Percentiles rank a stretch among this genome's conserved stretches.
These are phyloP conservation scores for Diplotaxis tenuifolia DNA, from an alignment of 345 rosid genomes.

Conservation along the genomic window DNA sequence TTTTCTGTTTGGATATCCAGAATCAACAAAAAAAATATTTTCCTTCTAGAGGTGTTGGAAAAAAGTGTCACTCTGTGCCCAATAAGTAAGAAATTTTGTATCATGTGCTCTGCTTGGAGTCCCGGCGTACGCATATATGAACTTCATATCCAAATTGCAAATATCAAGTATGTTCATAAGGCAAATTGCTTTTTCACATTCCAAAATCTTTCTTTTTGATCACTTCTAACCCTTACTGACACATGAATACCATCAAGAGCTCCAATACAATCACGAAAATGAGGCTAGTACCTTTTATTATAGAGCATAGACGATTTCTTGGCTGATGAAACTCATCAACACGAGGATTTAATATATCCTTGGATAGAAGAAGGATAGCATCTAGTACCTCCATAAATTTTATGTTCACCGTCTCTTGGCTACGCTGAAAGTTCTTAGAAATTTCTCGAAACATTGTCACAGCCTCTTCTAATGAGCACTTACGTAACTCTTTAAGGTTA, in stretches of 20 bases:
- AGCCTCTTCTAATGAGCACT: too few relatives aligned
- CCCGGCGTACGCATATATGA: neutral
- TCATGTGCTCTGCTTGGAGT: neutral
- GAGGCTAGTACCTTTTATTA: neutral
- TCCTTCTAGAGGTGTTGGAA: neutral
- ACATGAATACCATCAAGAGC: neutral
- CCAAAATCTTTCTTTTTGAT: conserved; percentile 5
- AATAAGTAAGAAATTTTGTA: neutral
- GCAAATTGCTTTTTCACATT: neutral
- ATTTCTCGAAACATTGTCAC: too few relatives aligned
- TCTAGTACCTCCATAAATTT: too few relatives aligned
- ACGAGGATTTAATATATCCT: neutral
- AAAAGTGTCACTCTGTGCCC: neutral
- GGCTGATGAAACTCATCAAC: neutral
- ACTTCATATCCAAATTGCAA: neutral
- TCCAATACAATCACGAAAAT: neutral
- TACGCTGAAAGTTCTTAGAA: too few relatives aligned
- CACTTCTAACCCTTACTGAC: neutral
- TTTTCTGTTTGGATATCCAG: neutral
- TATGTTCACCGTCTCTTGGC: too few relatives aligned
- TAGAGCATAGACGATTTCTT: neutral
- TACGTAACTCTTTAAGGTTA: too few relatives aligned
- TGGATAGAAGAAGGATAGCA: too few relatives aligned
- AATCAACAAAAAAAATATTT: conserved; percentile 3
- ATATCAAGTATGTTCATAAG: conserved; percentile 3